These are phyloP conservation scores for Phyllosticta citribraziliensis DNA, from an alignment of 2,329 filamentous ascomycete species.

Conservation along the genomic window DNA sequence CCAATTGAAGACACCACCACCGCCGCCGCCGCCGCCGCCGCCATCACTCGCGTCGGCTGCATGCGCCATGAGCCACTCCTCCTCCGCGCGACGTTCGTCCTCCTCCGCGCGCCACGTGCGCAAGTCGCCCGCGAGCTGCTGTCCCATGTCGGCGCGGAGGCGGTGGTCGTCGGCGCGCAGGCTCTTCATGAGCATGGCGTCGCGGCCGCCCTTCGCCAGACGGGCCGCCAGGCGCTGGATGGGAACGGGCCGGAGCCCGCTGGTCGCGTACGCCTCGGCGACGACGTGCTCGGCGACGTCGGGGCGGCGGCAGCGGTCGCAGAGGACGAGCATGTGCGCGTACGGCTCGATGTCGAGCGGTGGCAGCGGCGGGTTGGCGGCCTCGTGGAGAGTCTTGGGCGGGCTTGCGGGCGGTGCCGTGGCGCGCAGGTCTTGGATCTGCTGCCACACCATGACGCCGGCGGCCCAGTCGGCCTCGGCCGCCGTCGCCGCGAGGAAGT, in stretches of 20 bases:
- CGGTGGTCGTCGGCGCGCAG: neutral
- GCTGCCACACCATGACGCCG: conserved; percentile 32
- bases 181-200: neutral
- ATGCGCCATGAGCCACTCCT: neutral
- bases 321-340: conserved; percentile 9
- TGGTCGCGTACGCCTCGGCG: neutral
- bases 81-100: neutral
- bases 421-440: conserved; percentile 25
- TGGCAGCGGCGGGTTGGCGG: neutral
- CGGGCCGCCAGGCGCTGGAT: neutral
- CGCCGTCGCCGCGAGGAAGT: conserved; percentile 33
- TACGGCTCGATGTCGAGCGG: conserved; percentile 2
- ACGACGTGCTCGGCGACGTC: conserved; percentile 1
- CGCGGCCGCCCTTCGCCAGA: neutral
- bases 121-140: neutral
- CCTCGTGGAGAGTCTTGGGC: neutral
- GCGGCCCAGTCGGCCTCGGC: conserved; percentile 27
- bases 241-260: neutral
- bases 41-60: neutral
- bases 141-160: neutral
- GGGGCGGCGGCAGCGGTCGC: neutral
- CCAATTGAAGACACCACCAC: neutral
- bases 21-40: neutral
- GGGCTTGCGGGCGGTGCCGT: neutral
- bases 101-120: neutral